Evolutionary conservation across 2,329 filamentous ascomycete species (phyloP).

Genomic region (Ophiosphaerella herpotricha): DNA sequence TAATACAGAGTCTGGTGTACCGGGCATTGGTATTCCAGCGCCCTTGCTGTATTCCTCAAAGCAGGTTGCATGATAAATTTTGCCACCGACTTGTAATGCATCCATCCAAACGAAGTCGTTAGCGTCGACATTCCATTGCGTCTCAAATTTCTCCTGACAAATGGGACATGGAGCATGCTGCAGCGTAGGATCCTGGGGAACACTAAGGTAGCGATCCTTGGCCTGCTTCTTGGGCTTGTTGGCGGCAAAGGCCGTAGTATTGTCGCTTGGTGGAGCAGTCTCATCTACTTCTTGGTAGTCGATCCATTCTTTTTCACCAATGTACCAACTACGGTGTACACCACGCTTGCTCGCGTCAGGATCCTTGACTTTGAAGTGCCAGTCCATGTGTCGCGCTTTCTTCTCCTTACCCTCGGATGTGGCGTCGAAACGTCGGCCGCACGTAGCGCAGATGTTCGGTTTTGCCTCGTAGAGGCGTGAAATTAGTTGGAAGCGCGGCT

Average conservation of each 20-base stretch:
- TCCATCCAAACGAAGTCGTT: constrained; percentile 99
- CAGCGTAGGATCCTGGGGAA: constrained; percentile 76
- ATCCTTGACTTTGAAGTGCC: constrained; percentile 96
- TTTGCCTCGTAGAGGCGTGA: constrained; percentile 77
- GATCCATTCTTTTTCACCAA: constrained; percentile 94
- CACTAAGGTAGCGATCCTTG: constrained; percentile 74
- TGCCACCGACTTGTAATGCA: constrained; percentile 74
- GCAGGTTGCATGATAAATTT: constrained; percentile 89
- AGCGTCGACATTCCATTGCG: constrained; percentile 86
- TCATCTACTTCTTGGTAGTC: constrained; percentile 81
- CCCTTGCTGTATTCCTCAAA: constrained; percentile 66
- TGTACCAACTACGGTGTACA: constrained; percentile 92
- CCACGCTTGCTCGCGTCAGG: constrained; percentile 83
- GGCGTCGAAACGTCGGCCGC: constrained; percentile 81
- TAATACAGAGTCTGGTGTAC: constrained; percentile 44
- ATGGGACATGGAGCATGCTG: constrained; percentile 85
- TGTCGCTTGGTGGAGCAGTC: constrained; percentile 44
- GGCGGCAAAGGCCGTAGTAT: constrained; percentile 37
- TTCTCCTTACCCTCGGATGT: constrained; percentile 79
- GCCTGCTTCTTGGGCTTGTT: constrained; percentile 57
- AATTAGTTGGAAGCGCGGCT: constrained; percentile 75
- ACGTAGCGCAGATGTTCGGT: constrained; percentile 87
- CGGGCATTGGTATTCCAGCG: constrained; percentile 34
- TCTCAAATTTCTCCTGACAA: constrained; percentile 93
- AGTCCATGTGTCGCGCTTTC: constrained; percentile 93